Base-by-base conservation (phyloP, 2,329 filamentous ascomycete species). In the Trichoderma atrobrunneum region DNA sequence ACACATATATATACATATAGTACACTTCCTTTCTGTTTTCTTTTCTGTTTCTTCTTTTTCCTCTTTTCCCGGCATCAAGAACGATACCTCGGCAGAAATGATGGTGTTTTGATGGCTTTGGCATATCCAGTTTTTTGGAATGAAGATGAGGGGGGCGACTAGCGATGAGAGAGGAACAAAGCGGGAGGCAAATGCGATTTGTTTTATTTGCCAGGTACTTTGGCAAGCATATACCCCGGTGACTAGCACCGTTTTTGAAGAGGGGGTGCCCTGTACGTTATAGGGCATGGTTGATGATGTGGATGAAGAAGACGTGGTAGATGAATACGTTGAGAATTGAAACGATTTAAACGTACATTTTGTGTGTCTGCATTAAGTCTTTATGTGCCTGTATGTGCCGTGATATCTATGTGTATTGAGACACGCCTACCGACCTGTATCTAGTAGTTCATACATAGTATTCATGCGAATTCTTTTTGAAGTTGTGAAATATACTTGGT, bases 191-290 rank as follows among this genome's bases (percentile, higher is more conserved):
- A 11, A 16, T 24, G 14, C 24, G 21, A 26, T 26, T 57, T 60
- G 21, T 68, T 59, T 51, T 60, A 24, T 48, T 60, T 32, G 26
- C 43, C 18, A 61, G 56, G 56, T 60, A 43, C 56, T 72, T 34
- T 67, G 56, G 57, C 54, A 68, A 54, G 59, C 30, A 71, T 74
- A 73, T 74, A 74, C 72, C 72, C 73, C 72, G 67, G 62, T 64
- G 68, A 56, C 11, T 62, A 32, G 10, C 64, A 51, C 63, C 60
- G 51, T 66, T 71, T 66, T 71, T 21, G 26, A 39, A 48, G 59
- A 63, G 43, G 39, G 39, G 21, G 16, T 32, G 56, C 30, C 34
- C 18, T 60, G 56, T 24, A 26, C 14, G 51, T 39, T 39, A 18
- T 24, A 30, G 18, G 18, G 26, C 43, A 30, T 43, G 26, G 28